Percentiles rank a stretch among this genome's conserved stretches.
Evolutionary conservation across 2,329 filamentous ascomycete genomes (phyloP).

Genomic region (Stromatinia cepivora): DNA sequence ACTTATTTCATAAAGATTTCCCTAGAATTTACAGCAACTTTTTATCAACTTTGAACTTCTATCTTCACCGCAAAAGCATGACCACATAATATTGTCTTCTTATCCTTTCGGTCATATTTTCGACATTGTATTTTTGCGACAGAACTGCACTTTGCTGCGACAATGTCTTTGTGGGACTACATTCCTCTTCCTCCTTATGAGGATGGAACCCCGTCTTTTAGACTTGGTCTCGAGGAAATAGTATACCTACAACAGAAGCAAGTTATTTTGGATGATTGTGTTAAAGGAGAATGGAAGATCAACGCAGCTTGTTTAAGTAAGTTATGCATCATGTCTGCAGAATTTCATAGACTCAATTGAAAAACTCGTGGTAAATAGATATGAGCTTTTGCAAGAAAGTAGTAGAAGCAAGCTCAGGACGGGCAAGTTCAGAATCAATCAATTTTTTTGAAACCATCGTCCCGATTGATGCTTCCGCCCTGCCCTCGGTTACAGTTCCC

Average conservation of each 20-base stretch:
- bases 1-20: not conserved
- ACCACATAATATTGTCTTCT: not conserved
- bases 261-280: not conserved
- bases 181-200: not conserved
- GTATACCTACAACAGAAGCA: not conserved
- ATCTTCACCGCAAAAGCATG: not conserved
- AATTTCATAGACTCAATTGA: too few species aligned
- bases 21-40: not conserved
- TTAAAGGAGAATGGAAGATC: not conserved
- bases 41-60: not conserved
- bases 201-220: not conserved
- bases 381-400: not conserved
- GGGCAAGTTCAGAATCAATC: not conserved
- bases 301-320: not conserved
- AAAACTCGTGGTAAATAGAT: not conserved
- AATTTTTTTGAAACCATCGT: not conserved
- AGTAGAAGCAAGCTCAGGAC: not conserved
- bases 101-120: not conserved
- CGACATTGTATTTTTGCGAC: not conserved
- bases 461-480: not conserved
- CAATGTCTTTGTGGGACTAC: constrained; percentile 6
- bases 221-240: not conserved
- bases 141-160: not conserved
- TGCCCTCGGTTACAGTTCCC: not conserved
- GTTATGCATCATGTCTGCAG: not conserved